Evolutionary conservation across 192 early-diverging fungal genomes (phyloP).

Genomic region (Kappamyces sp.): DNA sequence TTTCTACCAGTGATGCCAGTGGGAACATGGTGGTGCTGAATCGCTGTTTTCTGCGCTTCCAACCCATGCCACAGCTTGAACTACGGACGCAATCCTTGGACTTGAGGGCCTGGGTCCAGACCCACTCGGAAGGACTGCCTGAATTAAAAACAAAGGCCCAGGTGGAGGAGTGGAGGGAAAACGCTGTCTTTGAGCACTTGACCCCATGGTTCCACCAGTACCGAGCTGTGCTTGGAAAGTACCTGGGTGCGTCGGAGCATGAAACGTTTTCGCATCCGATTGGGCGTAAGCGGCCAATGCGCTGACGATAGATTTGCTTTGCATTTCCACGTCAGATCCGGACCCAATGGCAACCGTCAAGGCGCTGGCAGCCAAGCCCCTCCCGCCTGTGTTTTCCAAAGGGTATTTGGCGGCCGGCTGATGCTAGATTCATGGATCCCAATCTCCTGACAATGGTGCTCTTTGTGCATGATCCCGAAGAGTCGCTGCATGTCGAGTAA

Average conservation of each 20-base stretch:
- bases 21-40: not conserved
- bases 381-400: conserved; percentile 50
- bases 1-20: conserved; percentile 7
- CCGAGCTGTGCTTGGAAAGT: conserved; percentile 52
- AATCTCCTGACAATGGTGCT: conserved; percentile 75
- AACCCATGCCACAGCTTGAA: conserved; percentile 12
- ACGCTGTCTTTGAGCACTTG: conserved; percentile 46
- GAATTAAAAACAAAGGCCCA: conserved; percentile 32
- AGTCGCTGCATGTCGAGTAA: conserved; percentile 25
- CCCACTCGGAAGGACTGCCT: conserved; percentile 25
- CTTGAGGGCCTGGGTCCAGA: conserved; percentile 17
- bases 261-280: conserved; percentile 94
- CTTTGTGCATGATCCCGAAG: conserved; percentile 74
- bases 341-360: conserved; percentile 70
- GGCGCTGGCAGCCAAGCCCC: conserved; percentile 31
- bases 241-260: conserved; percentile 73
- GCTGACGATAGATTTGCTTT: conserved; percentile 33
- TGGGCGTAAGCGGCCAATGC: conserved; percentile 48
- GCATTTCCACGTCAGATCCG: conserved; percentile 60
- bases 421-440: conserved; percentile 64
- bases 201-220: conserved; percentile 86
- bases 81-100: not conserved
- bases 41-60: not conserved
- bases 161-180: conserved; percentile 42
- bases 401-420: conserved; percentile 12